A percentile compares a stretch with the other conserved stretches of the same genome.
phyloP scores from a whole-genome alignment of 1,284 basidiomycete species.

The Cryptococcus jaspeensis region DNA sequence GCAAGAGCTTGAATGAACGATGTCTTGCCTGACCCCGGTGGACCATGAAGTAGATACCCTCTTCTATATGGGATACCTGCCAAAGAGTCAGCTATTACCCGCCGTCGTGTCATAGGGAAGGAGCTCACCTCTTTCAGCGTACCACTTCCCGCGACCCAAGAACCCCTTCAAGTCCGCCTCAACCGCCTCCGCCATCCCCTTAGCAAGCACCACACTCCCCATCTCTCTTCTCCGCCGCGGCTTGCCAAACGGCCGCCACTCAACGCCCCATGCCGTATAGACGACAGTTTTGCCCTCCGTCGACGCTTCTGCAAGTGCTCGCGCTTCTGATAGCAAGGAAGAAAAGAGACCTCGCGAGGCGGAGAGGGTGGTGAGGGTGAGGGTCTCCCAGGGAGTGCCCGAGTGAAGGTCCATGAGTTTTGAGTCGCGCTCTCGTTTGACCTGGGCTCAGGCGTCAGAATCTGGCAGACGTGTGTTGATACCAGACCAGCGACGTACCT shows the following conservation, averaged over 20 bases:
- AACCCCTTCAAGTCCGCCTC: slow-evolving; percentile 80
- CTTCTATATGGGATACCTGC: slow-evolving; percentile 96
- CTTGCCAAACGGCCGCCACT: slow-evolving; percentile 95
- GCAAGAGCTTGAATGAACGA: slow-evolving; percentile 98
- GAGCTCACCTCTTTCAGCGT: slow-evolving; percentile 82
- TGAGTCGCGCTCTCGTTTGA: slow-evolving; percentile 87
- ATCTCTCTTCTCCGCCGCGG: slow-evolving; percentile 84
- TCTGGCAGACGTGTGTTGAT: not conserved
- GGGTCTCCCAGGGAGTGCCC: slow-evolving; percentile 95
- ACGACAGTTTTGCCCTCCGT: slow-evolving; percentile 95
- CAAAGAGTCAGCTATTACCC: not conserved
- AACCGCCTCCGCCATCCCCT: slow-evolving; percentile 75
- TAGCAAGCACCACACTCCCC: slow-evolving; percentile 83
- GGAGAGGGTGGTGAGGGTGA: slow-evolving; percentile 89
- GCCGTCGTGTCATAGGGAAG: not conserved
- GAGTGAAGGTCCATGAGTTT: slow-evolving; percentile 88
- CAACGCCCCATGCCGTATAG: slow-evolving; percentile 92
- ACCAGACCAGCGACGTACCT: slow-evolving; percentile 58
- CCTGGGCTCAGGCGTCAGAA: slow-evolving; percentile 55
- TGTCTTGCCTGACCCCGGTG: slow-evolving; percentile 96
- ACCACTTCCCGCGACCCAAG: slow-evolving; percentile 83
- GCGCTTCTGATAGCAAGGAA: slow-evolving; percentile 77
- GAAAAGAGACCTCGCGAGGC: slow-evolving; percentile 80
- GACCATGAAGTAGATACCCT: slow-evolving; percentile 92
- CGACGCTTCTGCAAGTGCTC: slow-evolving; percentile 77